phyloP scores from a whole-genome alignment of 257 asterid genomes.

The Solanum chiquidenum region DNA sequence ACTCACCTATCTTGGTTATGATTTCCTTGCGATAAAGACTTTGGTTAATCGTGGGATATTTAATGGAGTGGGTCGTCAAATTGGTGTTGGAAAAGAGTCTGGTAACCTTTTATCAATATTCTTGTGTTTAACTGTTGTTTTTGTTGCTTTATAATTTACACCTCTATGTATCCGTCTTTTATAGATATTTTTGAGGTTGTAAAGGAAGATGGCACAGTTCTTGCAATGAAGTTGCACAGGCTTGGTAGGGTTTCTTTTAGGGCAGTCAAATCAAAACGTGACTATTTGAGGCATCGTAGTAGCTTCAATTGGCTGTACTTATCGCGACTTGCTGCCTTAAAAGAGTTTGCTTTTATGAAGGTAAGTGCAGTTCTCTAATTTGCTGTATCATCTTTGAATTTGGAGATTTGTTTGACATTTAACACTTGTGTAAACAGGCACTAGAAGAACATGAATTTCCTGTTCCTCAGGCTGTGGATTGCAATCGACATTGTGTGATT shows the following conservation, averaged over 20 bases:
- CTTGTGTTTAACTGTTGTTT: not conserved
- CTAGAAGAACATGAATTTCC: conserved; percentile 85
- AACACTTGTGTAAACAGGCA: conserved; percentile 39
- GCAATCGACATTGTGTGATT: conserved; percentile 89
- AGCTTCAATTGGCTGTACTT: conserved; percentile 90
- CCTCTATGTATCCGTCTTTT: not conserved
- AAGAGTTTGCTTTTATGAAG: conserved; percentile 98
- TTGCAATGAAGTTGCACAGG: conserved; percentile 95
- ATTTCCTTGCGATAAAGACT: conserved; percentile 89
- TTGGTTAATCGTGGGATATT: conserved; percentile 94
- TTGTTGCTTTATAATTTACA: not conserved
- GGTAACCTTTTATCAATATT: conserved; percentile 33
- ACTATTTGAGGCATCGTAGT: conserved; percentile 90
- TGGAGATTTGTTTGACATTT: not conserved
- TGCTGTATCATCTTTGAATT: not conserved
- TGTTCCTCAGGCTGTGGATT: conserved; percentile 93
- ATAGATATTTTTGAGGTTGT: conserved; percentile 95
- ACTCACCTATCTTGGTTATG: conserved; percentile 92
- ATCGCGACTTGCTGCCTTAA: conserved; percentile 97
- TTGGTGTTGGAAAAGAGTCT: conserved; percentile 97
- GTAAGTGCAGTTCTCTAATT: conserved; percentile 14
- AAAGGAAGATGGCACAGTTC: conserved; percentile 85
- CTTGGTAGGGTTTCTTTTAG: conserved; percentile 93
- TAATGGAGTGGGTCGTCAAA: conserved; percentile 85
- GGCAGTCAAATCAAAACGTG: conserved; percentile 97